A percentile compares a stretch with the other conserved stretches of the same genome.
Conservation (phyloP, 2,329 filamentous ascomycete species). For the Cadophora luteo-olivacea region DNA sequence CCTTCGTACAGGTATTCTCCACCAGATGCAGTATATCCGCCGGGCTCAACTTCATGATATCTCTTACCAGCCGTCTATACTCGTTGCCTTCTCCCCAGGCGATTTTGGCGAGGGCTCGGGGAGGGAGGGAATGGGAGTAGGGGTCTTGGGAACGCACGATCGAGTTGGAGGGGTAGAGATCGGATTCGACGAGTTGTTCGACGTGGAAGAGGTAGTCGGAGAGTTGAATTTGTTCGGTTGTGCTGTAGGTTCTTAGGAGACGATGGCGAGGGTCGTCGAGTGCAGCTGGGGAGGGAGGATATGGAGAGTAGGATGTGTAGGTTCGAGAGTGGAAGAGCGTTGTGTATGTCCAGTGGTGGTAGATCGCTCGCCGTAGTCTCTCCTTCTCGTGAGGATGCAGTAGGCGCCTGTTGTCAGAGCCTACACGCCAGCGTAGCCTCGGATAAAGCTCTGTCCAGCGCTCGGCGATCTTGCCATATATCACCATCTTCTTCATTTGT, state of each 20-base stretch:
- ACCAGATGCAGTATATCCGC: constrained; percentile 40
- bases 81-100: constrained; percentile 42
- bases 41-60: constrained; percentile 41
- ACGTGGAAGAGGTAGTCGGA: constrained; percentile 42
- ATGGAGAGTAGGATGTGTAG: constrained; percentile 41
- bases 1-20: constrained; percentile 41
- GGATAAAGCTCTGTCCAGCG: constrained; percentile 44
- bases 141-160: constrained; percentile 36
- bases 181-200: constrained; percentile 38
- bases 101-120: constrained; percentile 36
- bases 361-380: constrained; percentile 41
- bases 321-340: constrained; percentile 42
- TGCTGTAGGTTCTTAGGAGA: constrained; percentile 39
- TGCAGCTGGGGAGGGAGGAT: constrained; percentile 34
- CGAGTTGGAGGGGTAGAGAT: constrained; percentile 42
- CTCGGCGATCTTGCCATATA: constrained; percentile 41
- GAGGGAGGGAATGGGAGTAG: constrained; percentile 37
- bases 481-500: constrained; percentile 42
- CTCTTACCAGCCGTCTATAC: constrained; percentile 36
- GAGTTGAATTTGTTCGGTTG: constrained; percentile 40
- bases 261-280: constrained; percentile 40
- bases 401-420: constrained; percentile 41
- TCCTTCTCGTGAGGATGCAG: constrained; percentile 39
- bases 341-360: constrained; percentile 44
- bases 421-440: constrained; percentile 42